phyloP scores from a whole-genome alignment of 371 early-diverging fungal genomes.

The Mucor irregularis region DNA sequence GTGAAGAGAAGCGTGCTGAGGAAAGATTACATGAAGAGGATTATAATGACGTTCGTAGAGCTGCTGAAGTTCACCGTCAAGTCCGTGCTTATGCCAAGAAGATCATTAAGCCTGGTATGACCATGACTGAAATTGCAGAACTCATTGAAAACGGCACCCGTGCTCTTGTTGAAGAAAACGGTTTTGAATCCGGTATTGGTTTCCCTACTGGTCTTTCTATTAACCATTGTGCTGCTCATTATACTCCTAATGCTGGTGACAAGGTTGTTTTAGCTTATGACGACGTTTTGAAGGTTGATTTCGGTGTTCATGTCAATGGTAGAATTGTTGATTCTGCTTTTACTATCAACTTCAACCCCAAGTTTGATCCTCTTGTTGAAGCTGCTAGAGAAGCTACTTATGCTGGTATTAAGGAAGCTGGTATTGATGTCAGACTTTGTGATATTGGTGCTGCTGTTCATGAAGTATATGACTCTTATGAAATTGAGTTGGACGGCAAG shows the following conservation, averaged over 20 bases:
- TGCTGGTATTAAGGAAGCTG: slow-evolving; percentile 94
- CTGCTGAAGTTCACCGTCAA: slow-evolving; percentile 93
- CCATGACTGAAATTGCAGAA: slow-evolving; percentile 93
- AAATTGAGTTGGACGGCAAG: slow-evolving; percentile 95
- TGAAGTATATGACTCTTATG: slow-evolving; percentile 98
- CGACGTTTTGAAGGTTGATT: slow-evolving; percentile 99
- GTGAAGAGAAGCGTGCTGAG: slow-evolving; percentile 76
- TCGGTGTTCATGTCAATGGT: slow-evolving; percentile 98
- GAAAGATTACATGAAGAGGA: slow-evolving; percentile 66
- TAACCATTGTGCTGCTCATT: slow-evolving; percentile 99
- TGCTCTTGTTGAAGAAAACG: slow-evolving; percentile 87
- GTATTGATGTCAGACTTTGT: slow-evolving; percentile 95
- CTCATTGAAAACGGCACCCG: slow-evolving; percentile 96
- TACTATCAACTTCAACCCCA: slow-evolving; percentile 94
- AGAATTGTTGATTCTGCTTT: slow-evolving; percentile 99
- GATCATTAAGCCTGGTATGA: slow-evolving; percentile 95
- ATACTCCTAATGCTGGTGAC: slow-evolving; percentile 98
- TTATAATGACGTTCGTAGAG: slow-evolving; percentile 83
- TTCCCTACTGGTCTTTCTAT: slow-evolving; percentile 99
- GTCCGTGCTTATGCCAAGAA: slow-evolving; percentile 86
- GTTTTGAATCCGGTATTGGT: slow-evolving; percentile 91
- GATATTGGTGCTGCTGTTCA: slow-evolving; percentile 98
- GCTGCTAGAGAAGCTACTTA: slow-evolving; percentile 98
- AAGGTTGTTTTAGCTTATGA: slow-evolving; percentile 86
- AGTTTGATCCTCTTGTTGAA: slow-evolving; percentile 85